Evolutionary conservation across 2,329 filamentous ascomycete species (phyloP).

Genomic region (Aspergillus ibericus): DNA sequence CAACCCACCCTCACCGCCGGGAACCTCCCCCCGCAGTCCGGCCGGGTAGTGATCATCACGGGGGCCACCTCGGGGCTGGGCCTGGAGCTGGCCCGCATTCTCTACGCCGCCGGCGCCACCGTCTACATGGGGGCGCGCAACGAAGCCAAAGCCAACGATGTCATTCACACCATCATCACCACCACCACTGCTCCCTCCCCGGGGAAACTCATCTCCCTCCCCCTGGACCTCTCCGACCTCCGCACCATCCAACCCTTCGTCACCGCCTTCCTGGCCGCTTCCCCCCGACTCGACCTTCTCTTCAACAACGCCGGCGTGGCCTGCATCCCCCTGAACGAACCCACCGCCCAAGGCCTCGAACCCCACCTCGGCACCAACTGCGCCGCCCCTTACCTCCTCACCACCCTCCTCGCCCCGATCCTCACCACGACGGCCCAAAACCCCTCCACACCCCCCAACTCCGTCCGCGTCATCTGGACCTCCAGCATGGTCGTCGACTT

Average conservation of each 20-base stretch:
- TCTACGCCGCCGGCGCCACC: constrained; percentile 1
- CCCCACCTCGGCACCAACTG: not conserved
- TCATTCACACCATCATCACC: not conserved
- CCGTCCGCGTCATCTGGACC: not conserved
- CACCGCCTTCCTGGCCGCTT: not conserved
- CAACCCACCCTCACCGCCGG: not conserved
- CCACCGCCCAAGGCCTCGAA: not conserved
- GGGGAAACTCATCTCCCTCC: not conserved
- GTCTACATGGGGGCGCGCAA: constrained; percentile 6
- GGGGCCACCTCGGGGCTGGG: not conserved
- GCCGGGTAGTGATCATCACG: not conserved
- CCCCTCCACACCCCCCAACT: not conserved
- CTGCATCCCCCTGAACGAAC: not conserved
- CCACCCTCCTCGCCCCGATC: not conserved
- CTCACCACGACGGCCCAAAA: not conserved
- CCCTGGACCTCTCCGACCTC: not conserved
- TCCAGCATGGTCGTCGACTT: not conserved
- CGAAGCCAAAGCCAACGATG: not conserved
- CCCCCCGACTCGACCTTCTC: not conserved
- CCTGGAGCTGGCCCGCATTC: not conserved
- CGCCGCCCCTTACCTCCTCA: not conserved
- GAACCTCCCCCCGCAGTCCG: not conserved
- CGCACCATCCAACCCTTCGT: not conserved
- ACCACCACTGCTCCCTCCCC: not conserved
- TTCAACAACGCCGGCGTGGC: not conserved